phyloP scores from a whole-genome alignment of 2,329 filamentous ascomycete genomes.

The Tolypocladium cylindrosporum region DNA sequence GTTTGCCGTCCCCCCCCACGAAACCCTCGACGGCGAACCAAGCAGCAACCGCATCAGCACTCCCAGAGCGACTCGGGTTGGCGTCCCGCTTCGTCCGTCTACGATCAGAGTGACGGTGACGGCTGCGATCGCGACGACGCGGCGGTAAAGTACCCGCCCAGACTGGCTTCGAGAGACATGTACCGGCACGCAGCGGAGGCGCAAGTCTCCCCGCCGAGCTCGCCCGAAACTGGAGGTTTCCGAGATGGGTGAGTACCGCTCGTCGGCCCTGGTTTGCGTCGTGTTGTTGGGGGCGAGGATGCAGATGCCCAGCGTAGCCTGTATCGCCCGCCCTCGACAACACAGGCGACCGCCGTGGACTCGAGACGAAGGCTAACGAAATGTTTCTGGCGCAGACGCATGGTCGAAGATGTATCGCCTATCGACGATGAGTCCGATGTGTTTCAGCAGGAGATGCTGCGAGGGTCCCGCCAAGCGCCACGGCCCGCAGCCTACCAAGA shows the following conservation, averaged over 20 bases:
- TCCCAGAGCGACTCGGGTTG: constrained; percentile 19
- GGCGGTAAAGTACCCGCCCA: constrained; percentile 26
- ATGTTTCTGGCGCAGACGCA: constrained; percentile 9
- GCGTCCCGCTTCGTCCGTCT: constrained; percentile 49
- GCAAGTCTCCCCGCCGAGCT: constrained; percentile 46
- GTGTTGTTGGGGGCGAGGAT: neutral
- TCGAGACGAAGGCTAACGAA: neutral
- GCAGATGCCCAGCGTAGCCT: neutral
- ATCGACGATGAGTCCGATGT: constrained; percentile 33
- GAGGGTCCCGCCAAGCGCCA: neutral
- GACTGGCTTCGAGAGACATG: constrained; percentile 15
- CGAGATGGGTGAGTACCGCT: constrained; percentile 30
- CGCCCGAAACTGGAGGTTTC: constrained; percentile 34
- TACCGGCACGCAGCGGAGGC: constrained; percentile 30
- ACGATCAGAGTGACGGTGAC: constrained; percentile 22
- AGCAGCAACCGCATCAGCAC: constrained; percentile 11
- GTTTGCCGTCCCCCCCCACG: constrained; percentile 23
- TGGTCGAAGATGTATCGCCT: constrained; percentile 36
- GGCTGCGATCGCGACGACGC: constrained; percentile 19
- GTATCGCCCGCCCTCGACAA: neutral
- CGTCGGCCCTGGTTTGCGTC: neutral
- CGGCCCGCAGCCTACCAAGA: constrained; percentile 2
- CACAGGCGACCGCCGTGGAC: neutral
- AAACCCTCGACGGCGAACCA: constrained; percentile 20
- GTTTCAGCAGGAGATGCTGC: neutral